phyloP scores from a whole-genome alignment of 2,329 filamentous ascomycete genomes.

The Hypoxylon sp. region DNA sequence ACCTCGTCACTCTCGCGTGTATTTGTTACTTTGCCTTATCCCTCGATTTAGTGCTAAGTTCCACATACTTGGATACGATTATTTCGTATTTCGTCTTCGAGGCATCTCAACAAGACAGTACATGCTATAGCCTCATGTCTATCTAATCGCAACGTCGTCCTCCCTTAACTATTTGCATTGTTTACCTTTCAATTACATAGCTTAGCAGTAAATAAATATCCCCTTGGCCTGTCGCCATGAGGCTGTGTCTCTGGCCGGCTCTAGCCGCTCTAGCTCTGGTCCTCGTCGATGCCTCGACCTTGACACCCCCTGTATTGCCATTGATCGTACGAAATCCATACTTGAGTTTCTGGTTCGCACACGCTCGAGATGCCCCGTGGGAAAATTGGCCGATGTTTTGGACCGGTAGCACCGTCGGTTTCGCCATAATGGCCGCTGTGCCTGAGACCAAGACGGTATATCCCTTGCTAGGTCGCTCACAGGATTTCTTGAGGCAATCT shows the following conservation, averaged over 20 bases:
- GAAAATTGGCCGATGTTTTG: constrained; percentile 89
- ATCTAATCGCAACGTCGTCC: constrained; percentile 10
- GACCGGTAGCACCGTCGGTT: constrained; percentile 69
- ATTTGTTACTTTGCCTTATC: not conserved
- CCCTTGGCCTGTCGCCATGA: constrained; percentile 46
- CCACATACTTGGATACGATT: constrained; percentile 21
- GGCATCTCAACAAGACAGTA: constrained; percentile 15
- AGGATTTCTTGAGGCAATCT: constrained; percentile 60
- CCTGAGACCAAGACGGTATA: constrained; percentile 60
- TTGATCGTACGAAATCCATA: constrained; percentile 72
- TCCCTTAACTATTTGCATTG: constrained; percentile 1
- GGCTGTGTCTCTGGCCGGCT: constrained; percentile 47
- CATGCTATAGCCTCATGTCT: constrained; percentile 24
- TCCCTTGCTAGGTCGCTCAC: constrained; percentile 64
- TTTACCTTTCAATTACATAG: constrained; percentile 7
- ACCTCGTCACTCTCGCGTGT: not conserved
- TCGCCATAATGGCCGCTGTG: constrained; percentile 64
- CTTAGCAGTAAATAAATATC: constrained; percentile 28
- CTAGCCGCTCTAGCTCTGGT: constrained; percentile 53
- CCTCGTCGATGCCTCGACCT: constrained; percentile 61
- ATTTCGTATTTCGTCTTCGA: constrained; percentile 13
- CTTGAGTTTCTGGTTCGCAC: constrained; percentile 71
- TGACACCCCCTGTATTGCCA: constrained; percentile 69
- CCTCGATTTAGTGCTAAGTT: constrained; percentile 3
- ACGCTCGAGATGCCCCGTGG: constrained; percentile 82